These are phyloP conservation scores for Beauveria rudraprayagi DNA, from an alignment of 2,329 filamentous ascomycete species.

Conservation along the genomic window DNA sequence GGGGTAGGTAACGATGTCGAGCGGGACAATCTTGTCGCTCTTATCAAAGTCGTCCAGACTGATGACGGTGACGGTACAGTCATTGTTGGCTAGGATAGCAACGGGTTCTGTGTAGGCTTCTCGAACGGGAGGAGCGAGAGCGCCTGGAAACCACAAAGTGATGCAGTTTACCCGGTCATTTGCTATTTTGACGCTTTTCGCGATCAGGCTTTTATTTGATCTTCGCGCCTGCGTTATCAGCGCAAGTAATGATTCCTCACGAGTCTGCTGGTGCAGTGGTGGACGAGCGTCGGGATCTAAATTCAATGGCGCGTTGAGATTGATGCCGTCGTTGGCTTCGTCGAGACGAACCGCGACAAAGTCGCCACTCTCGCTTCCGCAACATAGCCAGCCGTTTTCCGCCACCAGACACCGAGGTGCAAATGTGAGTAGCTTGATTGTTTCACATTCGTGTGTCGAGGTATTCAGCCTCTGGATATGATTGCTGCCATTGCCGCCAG, in stretches of 20 bases:
- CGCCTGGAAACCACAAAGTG: constrained; percentile 52
- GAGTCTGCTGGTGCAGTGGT: constrained; percentile 24
- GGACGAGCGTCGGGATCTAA: constrained; percentile 28
- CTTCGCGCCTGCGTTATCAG: constrained; percentile 31
- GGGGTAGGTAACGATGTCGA: constrained; percentile 66
- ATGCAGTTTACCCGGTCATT: constrained; percentile 59
- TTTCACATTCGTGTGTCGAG: constrained; percentile 61
- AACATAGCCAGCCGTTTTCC: constrained; percentile 79
- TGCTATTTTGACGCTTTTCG: constrained; percentile 47
- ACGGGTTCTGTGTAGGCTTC: constrained; percentile 45
- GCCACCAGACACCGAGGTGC: constrained; percentile 81
- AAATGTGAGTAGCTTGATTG: constrained; percentile 62
- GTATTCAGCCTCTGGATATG: constrained; percentile 62
- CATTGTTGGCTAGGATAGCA: constrained; percentile 82
- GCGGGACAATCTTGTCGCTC: constrained; percentile 40
- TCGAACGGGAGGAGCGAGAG: constrained; percentile 18
- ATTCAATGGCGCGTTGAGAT: constrained; percentile 20
- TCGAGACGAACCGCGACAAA: constrained; percentile 70
- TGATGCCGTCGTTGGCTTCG: constrained; percentile 25
- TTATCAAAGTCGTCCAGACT: constrained; percentile 55
- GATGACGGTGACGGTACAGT: constrained; percentile 80
- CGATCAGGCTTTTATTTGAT: constrained; percentile 37
- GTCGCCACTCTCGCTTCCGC: constrained; percentile 80
- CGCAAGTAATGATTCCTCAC: constrained; percentile 27
- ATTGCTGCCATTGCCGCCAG: constrained; percentile 59